Evolutionary conservation across 2,329 filamentous ascomycete species (phyloP).

Genomic region (Epichloe baconii): DNA sequence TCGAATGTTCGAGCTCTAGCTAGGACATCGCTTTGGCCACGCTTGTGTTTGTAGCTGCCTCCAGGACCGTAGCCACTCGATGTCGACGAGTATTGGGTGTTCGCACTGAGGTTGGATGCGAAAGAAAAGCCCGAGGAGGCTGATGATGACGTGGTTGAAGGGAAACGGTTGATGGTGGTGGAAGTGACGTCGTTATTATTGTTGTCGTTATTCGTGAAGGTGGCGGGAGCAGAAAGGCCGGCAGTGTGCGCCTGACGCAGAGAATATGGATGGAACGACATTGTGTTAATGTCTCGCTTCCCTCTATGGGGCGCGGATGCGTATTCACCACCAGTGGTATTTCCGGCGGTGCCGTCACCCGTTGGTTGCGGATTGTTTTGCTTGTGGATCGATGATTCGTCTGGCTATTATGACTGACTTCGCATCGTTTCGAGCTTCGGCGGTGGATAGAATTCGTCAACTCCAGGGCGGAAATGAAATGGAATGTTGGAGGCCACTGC

Average conservation of each 20-base stretch:
- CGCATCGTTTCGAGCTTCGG: conserved; percentile 3
- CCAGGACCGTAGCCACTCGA: conserved; percentile 42
- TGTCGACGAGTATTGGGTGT: conserved; percentile 54
- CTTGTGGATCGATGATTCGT: not conserved
- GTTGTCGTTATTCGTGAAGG: not conserved
- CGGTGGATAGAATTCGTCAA: not conserved
- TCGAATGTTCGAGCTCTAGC: conserved; percentile 39
- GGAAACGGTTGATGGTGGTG: conserved; percentile 41
- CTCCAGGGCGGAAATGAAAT: not conserved
- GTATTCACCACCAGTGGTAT: not conserved
- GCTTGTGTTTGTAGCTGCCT: conserved; percentile 43
- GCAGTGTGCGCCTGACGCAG: conserved; percentile 43
- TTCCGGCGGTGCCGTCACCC: not conserved
- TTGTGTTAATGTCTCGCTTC: conserved; percentile 20
- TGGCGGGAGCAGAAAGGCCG: conserved; percentile 19
- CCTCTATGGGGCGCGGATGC: conserved; percentile 8
- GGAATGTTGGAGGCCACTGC: not conserved
- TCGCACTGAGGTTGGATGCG: conserved; percentile 42
- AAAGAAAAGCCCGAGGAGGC: conserved; percentile 56
- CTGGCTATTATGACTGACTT: not conserved
- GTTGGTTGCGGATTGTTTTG: not conserved
- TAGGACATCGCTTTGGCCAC: conserved; percentile 60
- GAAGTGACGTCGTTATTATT: conserved; percentile 28
- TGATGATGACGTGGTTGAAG: conserved; percentile 59
- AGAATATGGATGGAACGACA: conserved; percentile 45